A percentile compares a stretch with the other conserved stretches of the same genome.
Conservation (phyloP, 345 rosid species). For the Dovyalis caffra region DNA sequence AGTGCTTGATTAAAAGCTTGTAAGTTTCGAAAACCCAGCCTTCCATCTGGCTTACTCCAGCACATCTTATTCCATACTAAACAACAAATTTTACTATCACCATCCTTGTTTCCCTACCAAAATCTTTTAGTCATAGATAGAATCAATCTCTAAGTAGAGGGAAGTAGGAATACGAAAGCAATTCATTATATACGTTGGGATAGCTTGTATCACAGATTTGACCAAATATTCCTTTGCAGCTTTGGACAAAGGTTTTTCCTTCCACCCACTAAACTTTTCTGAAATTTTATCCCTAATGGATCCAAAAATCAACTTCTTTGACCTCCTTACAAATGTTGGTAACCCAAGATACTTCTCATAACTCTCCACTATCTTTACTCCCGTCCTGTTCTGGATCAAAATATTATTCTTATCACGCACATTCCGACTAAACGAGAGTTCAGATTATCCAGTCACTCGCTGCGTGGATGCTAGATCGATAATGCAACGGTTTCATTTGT, state of each 20-base stretch:
- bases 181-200: neutral
- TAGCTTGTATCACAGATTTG: neutral
- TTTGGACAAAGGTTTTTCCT: neutral
- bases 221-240: neutral
- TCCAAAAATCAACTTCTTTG: neutral
- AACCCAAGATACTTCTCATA: neutral
- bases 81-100: neutral
- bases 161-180: neutral
- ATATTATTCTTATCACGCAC: fast-evolving
- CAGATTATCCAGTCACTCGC: neutral
- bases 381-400: neutral
- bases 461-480: neutral
- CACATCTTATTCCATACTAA: neutral
- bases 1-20: neutral
- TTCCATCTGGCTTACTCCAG: neutral
- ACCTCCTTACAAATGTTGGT: neutral
- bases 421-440: neutral
- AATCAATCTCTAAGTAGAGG: neutral
- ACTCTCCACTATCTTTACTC: too few species aligned
- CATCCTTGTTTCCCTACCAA: neutral
- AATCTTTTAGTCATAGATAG: neutral
- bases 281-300: neutral
- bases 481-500: neutral
- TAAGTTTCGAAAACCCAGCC: neutral
- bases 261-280: neutral